Evolutionary conservation across 2,329 filamentous ascomycete species (phyloP).

Genomic region (Talaromyces sp.): DNA sequence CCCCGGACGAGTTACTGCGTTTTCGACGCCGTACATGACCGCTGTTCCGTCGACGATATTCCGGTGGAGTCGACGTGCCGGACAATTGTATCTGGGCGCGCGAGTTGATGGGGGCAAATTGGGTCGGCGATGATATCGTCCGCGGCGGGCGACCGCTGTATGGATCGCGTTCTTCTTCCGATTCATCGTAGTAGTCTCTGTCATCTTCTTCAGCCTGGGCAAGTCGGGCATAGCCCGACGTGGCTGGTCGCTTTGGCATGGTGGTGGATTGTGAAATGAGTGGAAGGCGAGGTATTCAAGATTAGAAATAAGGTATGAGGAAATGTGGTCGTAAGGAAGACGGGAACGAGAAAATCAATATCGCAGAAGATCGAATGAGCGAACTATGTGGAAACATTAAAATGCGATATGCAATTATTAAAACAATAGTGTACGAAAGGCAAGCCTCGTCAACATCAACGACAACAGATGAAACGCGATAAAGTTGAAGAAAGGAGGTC

Average conservation of each 20-base stretch:
- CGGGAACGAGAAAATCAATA: slow-evolving; percentile 2
- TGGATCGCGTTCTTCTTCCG: slow-evolving; percentile 64
- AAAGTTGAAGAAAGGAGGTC: not conserved
- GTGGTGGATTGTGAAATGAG: slow-evolving; percentile 22
- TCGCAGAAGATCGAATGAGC: not conserved
- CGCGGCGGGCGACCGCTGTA: slow-evolving; percentile 45
- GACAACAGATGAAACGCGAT: not conserved
- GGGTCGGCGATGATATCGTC: slow-evolving; percentile 54
- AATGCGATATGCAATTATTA: slow-evolving; percentile 4
- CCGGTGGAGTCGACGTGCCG: slow-evolving; percentile 36
- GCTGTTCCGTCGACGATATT: slow-evolving; percentile 47
- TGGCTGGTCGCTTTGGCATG: slow-evolving; percentile 69
- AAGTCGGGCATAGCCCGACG: slow-evolving; percentile 80
- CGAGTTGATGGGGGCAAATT: slow-evolving; percentile 58
- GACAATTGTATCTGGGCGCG: slow-evolving; percentile 47
- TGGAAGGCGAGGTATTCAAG: slow-evolving; percentile 4
- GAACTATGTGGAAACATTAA: slow-evolving; percentile 1
- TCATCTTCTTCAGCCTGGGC: slow-evolving; percentile 72
- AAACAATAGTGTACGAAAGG: not conserved
- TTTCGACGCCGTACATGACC: slow-evolving; percentile 48
- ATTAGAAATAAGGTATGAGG: slow-evolving; percentile 1
- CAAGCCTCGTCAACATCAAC: not conserved
- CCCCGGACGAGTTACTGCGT: slow-evolving; percentile 74
- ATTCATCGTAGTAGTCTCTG: slow-evolving; percentile 52
- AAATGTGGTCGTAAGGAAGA: slow-evolving; percentile 10